Base-by-base conservation (phyloP, 108 stramenopile genomes). In the Pseudonitzschia delicatissima region DNA sequence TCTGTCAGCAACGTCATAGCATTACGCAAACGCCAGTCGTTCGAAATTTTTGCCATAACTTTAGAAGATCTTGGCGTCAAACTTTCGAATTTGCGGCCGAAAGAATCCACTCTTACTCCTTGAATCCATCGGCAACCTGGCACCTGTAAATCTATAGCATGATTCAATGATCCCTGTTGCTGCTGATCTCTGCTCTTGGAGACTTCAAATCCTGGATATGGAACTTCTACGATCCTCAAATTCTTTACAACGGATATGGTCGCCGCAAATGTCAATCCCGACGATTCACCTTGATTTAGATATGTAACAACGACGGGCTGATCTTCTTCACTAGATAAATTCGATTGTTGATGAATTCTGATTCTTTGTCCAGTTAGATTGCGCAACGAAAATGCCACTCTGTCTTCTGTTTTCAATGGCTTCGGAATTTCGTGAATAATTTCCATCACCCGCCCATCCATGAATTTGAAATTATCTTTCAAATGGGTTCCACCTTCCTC, bases 61-160 rank as follows among this genome's bases (percentile, higher is more conserved):
- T 65, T 40, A 8, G 45, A 62, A 21, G 83, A 90, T 25, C 88
- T 82, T 23, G 97, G 90, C 21, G 63, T 51, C 45, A 98, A 58
- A 6, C 71, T 63, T 31, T 90, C 58, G 45, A 96, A 96, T 17
- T 80, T 75, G 28, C 86, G 73, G 11, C 97, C 96, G n/a, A 90
- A 84, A 32, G 78, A 75, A 65, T 98, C 95, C 2, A 96, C 85
- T 4, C 76, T 82, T 1, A 98, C 71, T 18, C 76, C 78, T 4
- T 78, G 85, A 21, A 94, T 50, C 97, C 97, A 98, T 31, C 76
- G 71, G 67, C 94, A 96, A 25, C 96, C 97, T 12, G 91, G 85
- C 15, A 97, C 61, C 64, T 98, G 97, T 7, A 97, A 67, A 50
- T 94, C 94, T 18, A 98, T 64, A 13, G 82, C 61, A 64, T 96